Base-by-base conservation (phyloP, 148 eudicot genomes). In the Selenicereus undatus region DNA sequence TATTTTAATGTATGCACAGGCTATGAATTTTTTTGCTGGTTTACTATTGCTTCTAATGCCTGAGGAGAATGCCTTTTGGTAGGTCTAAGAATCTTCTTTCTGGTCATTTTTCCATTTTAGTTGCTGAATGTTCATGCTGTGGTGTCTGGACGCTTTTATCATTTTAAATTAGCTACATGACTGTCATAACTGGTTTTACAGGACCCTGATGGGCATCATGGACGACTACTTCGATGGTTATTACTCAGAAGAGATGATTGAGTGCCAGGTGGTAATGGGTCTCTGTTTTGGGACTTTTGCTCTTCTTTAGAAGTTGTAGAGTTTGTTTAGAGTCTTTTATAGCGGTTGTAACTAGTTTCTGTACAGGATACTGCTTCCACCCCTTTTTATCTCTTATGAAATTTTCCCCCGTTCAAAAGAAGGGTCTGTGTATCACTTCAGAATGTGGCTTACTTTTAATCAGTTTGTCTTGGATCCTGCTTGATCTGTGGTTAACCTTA, bases 31-130 rank as follows among this genome's bases (percentile, higher is more conserved):
- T 85, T 95, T 95, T 85, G 98, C 98, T 32, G 98, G 93, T 66
- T 85, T 95, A 80, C 84, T 95, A 84, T 83, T 95, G 89, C 98
- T 95, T 81, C 85, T 95, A 83, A 95, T 95, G 98, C 95, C 98
- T 0, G 98, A 95, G 85, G 98, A 95, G 84, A 95, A 95, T 91
- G 97, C 98, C 70, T 95, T 95, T 88, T 95, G 98, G 98, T 95
- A 85, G 85, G 99, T 89, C 79, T 65, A 42, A 71, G 78, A 78
- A 80, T 81, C 74, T 60, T 77, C 73, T 77, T 66, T 66, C 71
- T 76, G 20, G 43, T 39, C 62, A 48, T 50, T 65, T 27, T 52
- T 24, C 36, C 48, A 42, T 76, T 77, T 26, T 36, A 30, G 48
- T 74, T 74, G 60, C 62, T 50, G 26, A 13, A 50, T 74, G 62